A percentile compares a stretch with the other conserved stretches of the same genome.
phyloP scores from a whole-genome alignment of 139 green algal genomes.

The Chlorella vulgaris region DNA sequence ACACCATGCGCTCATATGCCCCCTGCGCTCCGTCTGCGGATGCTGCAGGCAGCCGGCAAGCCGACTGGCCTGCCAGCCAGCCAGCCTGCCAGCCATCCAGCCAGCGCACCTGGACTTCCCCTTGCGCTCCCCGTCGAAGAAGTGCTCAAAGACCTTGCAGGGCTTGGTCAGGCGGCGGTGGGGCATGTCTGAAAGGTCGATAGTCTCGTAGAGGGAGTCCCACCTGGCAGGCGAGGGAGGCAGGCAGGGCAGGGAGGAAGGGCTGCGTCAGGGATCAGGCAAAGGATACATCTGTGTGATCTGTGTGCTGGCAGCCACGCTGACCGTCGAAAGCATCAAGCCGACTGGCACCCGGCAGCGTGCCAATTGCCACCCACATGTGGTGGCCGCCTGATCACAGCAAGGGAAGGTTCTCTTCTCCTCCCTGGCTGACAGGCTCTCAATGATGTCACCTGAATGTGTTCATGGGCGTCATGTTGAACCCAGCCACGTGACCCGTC shows the following conservation, averaged over 20 bases:
- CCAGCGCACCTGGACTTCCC: constrained; percentile 12
- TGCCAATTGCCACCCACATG: no score
- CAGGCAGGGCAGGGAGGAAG: background rate
- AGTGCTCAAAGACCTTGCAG: constrained; percentile 60
- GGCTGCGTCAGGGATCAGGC: background rate
- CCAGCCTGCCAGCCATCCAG: background rate
- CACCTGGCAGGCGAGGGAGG: constrained; percentile 46
- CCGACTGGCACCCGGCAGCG: no score
- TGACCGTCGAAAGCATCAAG: no score
- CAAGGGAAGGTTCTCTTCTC: no score
- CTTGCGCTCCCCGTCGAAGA: constrained; percentile 59
- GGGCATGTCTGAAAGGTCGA: constrained; percentile 58
- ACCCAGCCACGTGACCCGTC: constrained; percentile 50
- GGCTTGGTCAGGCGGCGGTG: constrained; percentile 72
- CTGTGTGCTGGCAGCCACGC: no score
- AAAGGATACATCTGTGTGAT: background rate
- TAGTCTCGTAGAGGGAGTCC: constrained; percentile 63
- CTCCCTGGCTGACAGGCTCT: no score
- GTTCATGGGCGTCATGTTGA: constrained; percentile 71
- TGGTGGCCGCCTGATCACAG: no score
- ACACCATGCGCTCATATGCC: no score
- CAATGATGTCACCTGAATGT: constrained; percentile 76
- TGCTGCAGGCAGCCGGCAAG: no score
- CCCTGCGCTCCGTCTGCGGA: no score
- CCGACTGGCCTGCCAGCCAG: background rate